Evolutionary conservation across 2,329 filamentous ascomycete genomes (phyloP).

Genomic region (Eutypella sp.): DNA sequence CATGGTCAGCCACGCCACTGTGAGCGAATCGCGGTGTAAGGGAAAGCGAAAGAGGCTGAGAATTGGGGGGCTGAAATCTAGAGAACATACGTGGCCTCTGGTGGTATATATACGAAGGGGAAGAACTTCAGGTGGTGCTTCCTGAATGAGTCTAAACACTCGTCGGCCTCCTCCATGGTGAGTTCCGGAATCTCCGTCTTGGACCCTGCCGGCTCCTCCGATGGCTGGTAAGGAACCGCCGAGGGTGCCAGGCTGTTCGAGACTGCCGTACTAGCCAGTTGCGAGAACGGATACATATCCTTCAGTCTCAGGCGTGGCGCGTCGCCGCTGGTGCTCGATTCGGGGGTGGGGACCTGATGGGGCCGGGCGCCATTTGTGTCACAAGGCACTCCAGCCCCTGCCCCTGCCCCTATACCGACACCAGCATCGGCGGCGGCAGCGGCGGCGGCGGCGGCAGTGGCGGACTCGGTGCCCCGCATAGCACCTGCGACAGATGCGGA

Average conservation of each 20-base stretch:
- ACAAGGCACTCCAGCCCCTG: constrained; percentile 2
- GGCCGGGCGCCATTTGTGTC: background rate
- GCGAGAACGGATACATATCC: background rate
- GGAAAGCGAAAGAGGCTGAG: background rate
- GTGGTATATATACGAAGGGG: constrained; percentile 24
- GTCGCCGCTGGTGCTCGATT: background rate
- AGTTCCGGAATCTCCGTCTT: constrained; percentile 8
- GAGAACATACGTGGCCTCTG: constrained; percentile 14
- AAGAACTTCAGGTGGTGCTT: constrained; percentile 18
- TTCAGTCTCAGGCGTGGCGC: background rate
- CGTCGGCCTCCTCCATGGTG: constrained; percentile 19
- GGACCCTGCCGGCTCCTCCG: constrained; percentile 8
- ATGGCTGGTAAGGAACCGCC: constrained; percentile 13
- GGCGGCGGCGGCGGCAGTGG: constrained; percentile 1
- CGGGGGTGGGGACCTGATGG: background rate
- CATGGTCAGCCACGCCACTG: background rate
- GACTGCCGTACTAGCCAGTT: background rate
- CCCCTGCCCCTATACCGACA: constrained; percentile 1
- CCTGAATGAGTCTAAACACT: constrained; percentile 20
- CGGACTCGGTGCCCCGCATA: too few relatives aligned
- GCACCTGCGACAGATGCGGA: constrained; percentile 1
- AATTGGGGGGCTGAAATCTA: background rate
- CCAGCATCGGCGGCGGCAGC: constrained; percentile 2
- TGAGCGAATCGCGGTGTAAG: background rate
- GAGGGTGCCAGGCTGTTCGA: background rate